phyloP scores from a whole-genome alignment of 2,329 filamentous ascomycete genomes.

The Epichloe sp. region DNA sequence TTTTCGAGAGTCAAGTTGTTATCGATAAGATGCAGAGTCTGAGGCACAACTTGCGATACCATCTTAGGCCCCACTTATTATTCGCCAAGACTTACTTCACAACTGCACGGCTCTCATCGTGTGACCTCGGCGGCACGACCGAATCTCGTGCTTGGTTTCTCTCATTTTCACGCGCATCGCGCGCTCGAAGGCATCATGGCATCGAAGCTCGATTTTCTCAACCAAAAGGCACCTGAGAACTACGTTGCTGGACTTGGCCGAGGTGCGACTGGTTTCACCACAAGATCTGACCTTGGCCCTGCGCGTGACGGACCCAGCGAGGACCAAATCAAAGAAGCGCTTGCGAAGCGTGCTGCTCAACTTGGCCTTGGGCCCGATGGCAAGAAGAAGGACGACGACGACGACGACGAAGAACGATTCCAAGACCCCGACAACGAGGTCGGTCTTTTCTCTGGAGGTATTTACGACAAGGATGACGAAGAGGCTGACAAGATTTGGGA shows the following conservation, averaged over 20 bases:
- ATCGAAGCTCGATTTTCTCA: slow-evolving; percentile 67
- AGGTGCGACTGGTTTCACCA: slow-evolving; percentile 96
- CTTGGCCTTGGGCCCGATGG: slow-evolving; percentile 60
- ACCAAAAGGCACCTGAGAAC: slow-evolving; percentile 72
- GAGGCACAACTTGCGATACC: neutral
- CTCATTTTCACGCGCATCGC: neutral
- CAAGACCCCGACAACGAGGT: slow-evolving; percentile 97
- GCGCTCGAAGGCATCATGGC: slow-evolving; percentile 21
- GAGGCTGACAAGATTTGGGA: slow-evolving; percentile 95
- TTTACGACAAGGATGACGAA: slow-evolving; percentile 95
- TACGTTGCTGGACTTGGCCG: slow-evolving; percentile 94
- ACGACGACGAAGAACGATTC: slow-evolving; percentile 68
- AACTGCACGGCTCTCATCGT: neutral
- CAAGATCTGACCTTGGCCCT: slow-evolving; percentile 88
- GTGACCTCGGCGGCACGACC: neutral
- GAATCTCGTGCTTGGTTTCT: neutral
- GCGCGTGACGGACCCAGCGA: slow-evolving; percentile 91
- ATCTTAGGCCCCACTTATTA: neutral
- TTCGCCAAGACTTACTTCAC: neutral
- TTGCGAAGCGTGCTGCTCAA: slow-evolving; percentile 82
- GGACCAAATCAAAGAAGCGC: slow-evolving; percentile 95
- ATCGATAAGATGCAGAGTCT: slow-evolving; percentile 11
- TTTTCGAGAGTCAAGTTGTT: slow-evolving; percentile 3
- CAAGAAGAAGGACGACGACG: slow-evolving; percentile 58
- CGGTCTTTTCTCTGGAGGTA: slow-evolving; percentile 85